A percentile compares a stretch with the other conserved stretches of the same genome.
phyloP scores from a whole-genome alignment of 805 yeast genomes.

The Candida chilensis region DNA sequence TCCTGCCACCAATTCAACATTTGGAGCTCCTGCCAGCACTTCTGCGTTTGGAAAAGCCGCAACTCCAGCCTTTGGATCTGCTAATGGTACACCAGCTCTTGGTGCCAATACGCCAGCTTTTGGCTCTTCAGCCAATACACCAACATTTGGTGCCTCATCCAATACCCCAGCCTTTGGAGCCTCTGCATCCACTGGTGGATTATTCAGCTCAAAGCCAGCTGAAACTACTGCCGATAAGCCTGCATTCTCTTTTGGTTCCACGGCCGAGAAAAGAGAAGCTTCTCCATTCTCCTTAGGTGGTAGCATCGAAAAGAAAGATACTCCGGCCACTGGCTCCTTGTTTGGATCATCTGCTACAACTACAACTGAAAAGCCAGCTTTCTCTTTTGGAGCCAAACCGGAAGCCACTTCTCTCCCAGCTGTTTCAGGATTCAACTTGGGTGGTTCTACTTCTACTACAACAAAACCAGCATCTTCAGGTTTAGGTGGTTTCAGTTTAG shows the following conservation, averaged over 20 bases:
- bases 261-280: neutral
- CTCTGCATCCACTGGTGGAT: slow-evolving; percentile 5
- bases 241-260: slow-evolving; percentile 5
- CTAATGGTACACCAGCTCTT: no score
- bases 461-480: neutral
- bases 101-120: slow-evolving; percentile 3
- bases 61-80: slow-evolving; percentile 5
- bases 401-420: slow-evolving; percentile 37
- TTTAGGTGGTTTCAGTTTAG: neutral
- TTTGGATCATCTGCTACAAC: slow-evolving; percentile 6
- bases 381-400: slow-evolving; percentile 18
- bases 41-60: slow-evolving; percentile 3
- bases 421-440: slow-evolving; percentile 30
- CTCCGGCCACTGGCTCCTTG: slow-evolving; percentile 9
- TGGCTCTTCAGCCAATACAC: slow-evolving; percentile 4
- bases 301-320: slow-evolving; percentile 2
- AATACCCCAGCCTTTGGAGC: slow-evolving; percentile 13
- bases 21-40: slow-evolving; percentile 2
- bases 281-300: slow-evolving; percentile 1
- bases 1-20: no score
- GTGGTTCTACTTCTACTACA: slow-evolving; percentile 20
- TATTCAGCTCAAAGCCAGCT: slow-evolving; percentile 2
- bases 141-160: slow-evolving; percentile 6
- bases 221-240: slow-evolving; percentile 6
- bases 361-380: slow-evolving; percentile 4